Evolutionary conservation across 495 filamentous ascomycete genomes (phyloP).

Genomic region (Schizothecium vesticola): DNA sequence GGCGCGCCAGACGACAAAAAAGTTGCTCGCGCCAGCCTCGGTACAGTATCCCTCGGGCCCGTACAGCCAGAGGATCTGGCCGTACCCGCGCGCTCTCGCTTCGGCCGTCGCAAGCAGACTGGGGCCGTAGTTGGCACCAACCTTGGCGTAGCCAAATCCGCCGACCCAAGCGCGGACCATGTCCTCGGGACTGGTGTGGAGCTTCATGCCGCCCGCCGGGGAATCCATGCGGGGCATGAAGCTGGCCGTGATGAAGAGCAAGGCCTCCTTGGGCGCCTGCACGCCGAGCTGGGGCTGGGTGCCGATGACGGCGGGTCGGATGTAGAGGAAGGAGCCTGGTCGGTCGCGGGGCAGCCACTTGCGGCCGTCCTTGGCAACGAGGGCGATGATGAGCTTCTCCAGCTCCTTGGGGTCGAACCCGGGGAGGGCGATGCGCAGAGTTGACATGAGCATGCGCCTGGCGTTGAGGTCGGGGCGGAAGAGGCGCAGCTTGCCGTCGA

Average conservation of each 20-base stretch:
- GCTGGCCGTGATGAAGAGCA: constrained; percentile 74
- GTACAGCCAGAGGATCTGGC: constrained; percentile 92
- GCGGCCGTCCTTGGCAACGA: constrained; percentile 61
- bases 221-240: constrained; percentile 62
- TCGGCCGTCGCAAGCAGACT: constrained; percentile 68
- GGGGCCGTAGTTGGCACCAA: constrained; percentile 90
- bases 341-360: constrained; percentile 74
- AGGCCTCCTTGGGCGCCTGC: constrained; percentile 72
- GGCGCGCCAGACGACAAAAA: constrained; percentile 79
- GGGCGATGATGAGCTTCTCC: constrained; percentile 66
- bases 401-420: constrained; percentile 65
- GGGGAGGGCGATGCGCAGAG: constrained; percentile 71
- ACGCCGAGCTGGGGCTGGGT: constrained; percentile 75
- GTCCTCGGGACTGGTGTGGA: constrained; percentile 71
- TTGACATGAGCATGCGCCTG: constrained; percentile 64
- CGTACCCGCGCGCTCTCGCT: constrained; percentile 63
- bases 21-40: constrained; percentile 88
- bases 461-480: constrained; percentile 81
- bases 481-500: constrained; percentile 73
- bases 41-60: constrained; percentile 69
- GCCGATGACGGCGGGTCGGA: constrained; percentile 78
- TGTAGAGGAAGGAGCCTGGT: constrained; percentile 67
- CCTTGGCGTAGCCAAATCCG: constrained; percentile 84
- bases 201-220: constrained; percentile 58
- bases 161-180: constrained; percentile 88